Percentiles rank a stretch among this genome's conserved stretches.
Conservation (phyloP, 176 grass and related monocot genomes). For the Ananas comosus region DNA sequence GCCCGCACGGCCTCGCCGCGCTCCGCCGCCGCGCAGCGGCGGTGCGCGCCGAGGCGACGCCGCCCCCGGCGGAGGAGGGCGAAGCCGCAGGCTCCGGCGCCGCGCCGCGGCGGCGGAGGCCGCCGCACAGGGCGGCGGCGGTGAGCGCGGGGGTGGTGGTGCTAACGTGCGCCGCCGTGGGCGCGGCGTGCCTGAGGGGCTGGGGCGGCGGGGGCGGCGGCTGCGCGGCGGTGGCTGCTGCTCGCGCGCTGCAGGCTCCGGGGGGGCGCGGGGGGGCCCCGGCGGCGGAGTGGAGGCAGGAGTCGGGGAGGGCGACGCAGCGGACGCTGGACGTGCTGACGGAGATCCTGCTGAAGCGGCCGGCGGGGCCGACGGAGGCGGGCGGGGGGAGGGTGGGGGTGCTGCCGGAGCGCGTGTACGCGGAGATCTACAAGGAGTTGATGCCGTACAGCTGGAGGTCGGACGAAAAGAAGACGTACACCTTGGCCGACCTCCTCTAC, state of each 20-base stretch:
- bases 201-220: slow-evolving; percentile 8
- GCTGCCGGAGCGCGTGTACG: no score
- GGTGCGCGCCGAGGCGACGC: background rate
- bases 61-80: background rate
- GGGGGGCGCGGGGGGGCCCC: background rate
- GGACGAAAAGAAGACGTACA: no score
- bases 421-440: no score
- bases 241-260: background rate
- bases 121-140: background rate
- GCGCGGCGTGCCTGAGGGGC: background rate
- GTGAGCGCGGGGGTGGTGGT: slow-evolving; percentile 29
- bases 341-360: slow-evolving; percentile 38
- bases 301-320: background rate
- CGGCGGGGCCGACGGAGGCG: slow-evolving; percentile 23
- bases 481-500: slow-evolving; percentile 33
- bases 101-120: background rate
- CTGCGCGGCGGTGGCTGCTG: slow-evolving; percentile 3
- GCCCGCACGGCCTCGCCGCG: no score
- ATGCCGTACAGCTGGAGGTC: no score
- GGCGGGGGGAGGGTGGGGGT: no score
- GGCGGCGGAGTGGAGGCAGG: background rate
- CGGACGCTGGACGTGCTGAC: slow-evolving; percentile 43
- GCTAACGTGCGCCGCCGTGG: slow-evolving; percentile 10
- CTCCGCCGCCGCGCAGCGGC: background rate
- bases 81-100: background rate